Evolutionary conservation across 352 stramenopile genomes (phyloP), one percentile per base, ranked within the genome.

Genomic region (Globisporangium apiculatum): DNA sequence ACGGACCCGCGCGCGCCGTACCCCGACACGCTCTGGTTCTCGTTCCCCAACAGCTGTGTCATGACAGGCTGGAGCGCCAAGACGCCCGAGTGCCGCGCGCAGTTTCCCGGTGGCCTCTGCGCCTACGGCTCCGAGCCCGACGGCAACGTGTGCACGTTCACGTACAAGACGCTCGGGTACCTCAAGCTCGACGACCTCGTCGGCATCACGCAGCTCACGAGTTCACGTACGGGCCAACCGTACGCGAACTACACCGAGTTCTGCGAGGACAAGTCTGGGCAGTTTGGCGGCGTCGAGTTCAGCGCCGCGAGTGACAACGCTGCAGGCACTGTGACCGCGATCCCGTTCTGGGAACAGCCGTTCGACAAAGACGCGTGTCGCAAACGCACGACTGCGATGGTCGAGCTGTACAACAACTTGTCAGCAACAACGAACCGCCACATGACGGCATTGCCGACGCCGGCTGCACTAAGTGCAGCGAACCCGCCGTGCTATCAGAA

Each of bases 401-500:
- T 87, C 3, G 57, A 78, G 8, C 36, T 66, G 7, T 91, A 91
- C 61, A 68, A 69, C 46, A 55, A 58, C 0, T 50, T 78, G 15
- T 48, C 36, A 0, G 45, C 47, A 7, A 62, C 35, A 0, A 51
- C 50, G 17, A 58, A 71, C 43, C 40, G 5, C 0, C 42, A 76
- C 50, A 87, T 89, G 74, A 60, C 64, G 17, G 24, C 61, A 8
- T 62, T 90, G 17, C 80, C 78, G 3, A 60, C 53, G 1, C 57
- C 75, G 7, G 42, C 53, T 14, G 37, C 56, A 1, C 71, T 91
- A 31, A 43, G 51, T 0, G 42, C 15, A 8, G 62, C 57, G 36
- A 90, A 90, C 57, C 75, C 80, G 10, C 60, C 61, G 42, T 90
- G 80, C 61, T 85, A 79, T 48, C 35, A 61, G 14, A 89, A 87